Base-by-base conservation (phyloP, 148 eudicot genomes). In the Hydrangea macrophylla region DNA sequence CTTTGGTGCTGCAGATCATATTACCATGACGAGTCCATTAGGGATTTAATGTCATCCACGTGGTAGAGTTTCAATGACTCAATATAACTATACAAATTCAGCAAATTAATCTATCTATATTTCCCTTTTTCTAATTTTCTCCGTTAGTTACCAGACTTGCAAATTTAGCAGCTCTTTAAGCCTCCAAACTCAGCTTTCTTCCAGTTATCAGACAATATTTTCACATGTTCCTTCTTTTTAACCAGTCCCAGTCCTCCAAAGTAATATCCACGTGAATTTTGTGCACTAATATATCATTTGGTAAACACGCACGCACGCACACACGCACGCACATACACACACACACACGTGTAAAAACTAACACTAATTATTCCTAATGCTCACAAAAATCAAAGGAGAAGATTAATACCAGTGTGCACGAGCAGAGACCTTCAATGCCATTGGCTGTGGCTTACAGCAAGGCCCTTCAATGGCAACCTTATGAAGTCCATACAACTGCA, bases 401-500 rank as follows among this genome's bases (percentile, higher is more conserved):
- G 22, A 30, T 60, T 6, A 40, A 66, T 86, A 89, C 96, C 96
- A 89, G 50, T 89, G 84, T 32, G 92, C 87, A 31, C 96, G 89
- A 70, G 96, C 92, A 70, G 80, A 69, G 63, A 83, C 71, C 75
- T 79, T 86, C 67, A 89, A 73, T 44, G 92, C 89, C 92, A 89
- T 83, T 6, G 96, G 96, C 73, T 76, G 82, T 33, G 82, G 77
- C 31, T 68, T 80, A 40, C 35, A 61, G 70, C 92, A 86, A 25
- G 82, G 70, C n/a, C 96, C 96, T 78, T 89, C 89, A 73, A 81
- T 78, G 44, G 84, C 83, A 76, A 86, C 73, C 72, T 81, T 89
- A 55, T 86, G 86, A 57, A 89, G 82, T 11, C 88, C 92, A 64
- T 85, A 81, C 23, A 89, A 76, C 71, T 74, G 67, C 78, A 81